Conservation (phyloP, 805 yeast species). For the Sporopachydermia quercuum region DNA sequence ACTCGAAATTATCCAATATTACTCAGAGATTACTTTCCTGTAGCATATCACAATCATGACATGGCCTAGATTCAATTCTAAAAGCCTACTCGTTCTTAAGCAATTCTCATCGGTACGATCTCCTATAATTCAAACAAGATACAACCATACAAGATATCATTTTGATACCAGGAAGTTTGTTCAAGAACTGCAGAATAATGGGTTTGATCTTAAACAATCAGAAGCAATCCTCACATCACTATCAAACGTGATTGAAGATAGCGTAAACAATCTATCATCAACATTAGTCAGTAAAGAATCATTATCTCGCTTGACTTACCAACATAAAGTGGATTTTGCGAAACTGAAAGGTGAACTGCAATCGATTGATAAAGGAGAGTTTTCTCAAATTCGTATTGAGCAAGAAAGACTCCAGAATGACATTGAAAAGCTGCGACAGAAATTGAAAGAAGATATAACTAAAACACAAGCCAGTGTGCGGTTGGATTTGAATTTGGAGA, state of each 20-base stretch:
- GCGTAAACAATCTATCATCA: constrained; percentile 57
- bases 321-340: constrained; percentile 93
- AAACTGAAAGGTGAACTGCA: constrained; percentile 86
- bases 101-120: too few relatives aligned
- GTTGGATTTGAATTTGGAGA: constrained; percentile 81
- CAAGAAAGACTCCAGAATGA: constrained; percentile 76
- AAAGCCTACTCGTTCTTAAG: too few relatives aligned
- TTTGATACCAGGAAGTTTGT: constrained; percentile 71
- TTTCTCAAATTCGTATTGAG: constrained; percentile 67
- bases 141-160: constrained; percentile 17
- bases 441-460: constrained; percentile 81
- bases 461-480: constrained; percentile 83
- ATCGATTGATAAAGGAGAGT: constrained; percentile 75
- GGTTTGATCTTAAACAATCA: constrained; percentile 65
- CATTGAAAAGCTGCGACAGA: constrained; percentile 71
- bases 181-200: constrained; percentile 47
- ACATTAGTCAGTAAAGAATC: constrained; percentile 78
- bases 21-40: too few relatives aligned
- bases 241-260: constrained; percentile 62
- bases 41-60: too few relatives aligned
- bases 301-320: constrained; percentile 73
- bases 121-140: not conserved
- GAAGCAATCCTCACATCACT: constrained; percentile 66
- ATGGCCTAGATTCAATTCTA: too few relatives aligned
- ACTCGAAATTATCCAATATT: too few relatives aligned